A percentile compares a stretch with the other conserved stretches of the same genome.
These are phyloP conservation scores for Apiospora sp. DNA, from an alignment of 2,329 filamentous ascomycete genomes.

Conservation along the genomic window DNA sequence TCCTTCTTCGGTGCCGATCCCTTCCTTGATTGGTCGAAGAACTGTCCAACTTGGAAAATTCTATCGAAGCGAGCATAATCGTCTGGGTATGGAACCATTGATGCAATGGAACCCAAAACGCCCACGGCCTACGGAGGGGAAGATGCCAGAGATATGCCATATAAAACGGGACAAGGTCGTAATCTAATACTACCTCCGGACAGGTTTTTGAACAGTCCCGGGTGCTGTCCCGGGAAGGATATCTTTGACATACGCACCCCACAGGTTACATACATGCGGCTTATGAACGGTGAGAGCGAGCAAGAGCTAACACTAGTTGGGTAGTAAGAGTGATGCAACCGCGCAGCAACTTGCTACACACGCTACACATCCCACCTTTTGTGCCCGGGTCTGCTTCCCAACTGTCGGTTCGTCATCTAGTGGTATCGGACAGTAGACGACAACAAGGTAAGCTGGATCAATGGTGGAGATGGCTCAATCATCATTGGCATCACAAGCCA, in stretches of 20 bases:
- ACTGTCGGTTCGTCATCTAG: not conserved
- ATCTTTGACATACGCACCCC: not conserved
- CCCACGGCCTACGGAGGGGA: too few relatives aligned
- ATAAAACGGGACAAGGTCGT: not conserved
- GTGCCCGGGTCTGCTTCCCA: not conserved
- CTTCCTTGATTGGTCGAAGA: not conserved
- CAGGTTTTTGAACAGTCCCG: not conserved
- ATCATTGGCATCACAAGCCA: not conserved
- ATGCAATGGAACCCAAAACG: not conserved
- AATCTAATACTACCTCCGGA: not conserved
- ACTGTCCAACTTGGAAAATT: not conserved
- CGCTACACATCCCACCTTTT: not conserved
- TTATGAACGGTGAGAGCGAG: not conserved
- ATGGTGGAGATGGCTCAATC: not conserved
- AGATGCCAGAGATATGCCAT: not conserved
- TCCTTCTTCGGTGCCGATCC: not conserved
- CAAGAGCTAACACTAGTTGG: not conserved
- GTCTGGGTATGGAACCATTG: not conserved
- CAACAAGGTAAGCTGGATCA: not conserved
- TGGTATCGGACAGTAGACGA: not conserved
- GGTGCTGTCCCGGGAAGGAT: too few relatives aligned
- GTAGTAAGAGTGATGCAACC: constrained; percentile 20
- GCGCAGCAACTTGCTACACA: not conserved
- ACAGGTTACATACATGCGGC: not conserved
- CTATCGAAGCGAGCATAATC: not conserved